These are phyloP conservation scores for Colletotrichum falcatum DNA, from an alignment of 2,329 filamentous ascomycete species.

Conservation along the genomic window DNA sequence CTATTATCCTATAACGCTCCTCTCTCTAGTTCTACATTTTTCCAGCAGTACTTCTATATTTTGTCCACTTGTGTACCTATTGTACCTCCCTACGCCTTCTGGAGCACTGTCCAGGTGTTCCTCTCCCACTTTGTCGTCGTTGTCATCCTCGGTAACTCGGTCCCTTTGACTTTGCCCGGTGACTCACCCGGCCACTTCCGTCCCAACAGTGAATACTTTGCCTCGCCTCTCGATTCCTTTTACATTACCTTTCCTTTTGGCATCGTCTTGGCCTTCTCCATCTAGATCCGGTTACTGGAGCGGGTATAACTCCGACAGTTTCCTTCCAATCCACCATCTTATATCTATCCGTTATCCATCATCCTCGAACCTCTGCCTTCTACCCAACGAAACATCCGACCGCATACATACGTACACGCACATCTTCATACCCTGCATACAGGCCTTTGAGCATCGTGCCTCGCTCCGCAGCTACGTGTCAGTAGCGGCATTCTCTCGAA, in stretches of 20 bases:
- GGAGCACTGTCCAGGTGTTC: not conserved
- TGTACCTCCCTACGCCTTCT: not conserved
- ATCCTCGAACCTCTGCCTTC: not conserved
- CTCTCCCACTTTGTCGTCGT: not conserved
- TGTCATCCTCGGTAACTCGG: conserved; percentile 4
- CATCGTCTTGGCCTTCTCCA: not conserved
- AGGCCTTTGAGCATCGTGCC: not conserved
- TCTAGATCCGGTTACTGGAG: conserved; percentile 5
- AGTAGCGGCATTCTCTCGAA: not conserved
- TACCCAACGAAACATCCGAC: not conserved
- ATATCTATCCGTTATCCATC: conserved; percentile 3
- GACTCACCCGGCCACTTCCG: conserved; percentile 37
- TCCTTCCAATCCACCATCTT: not conserved
- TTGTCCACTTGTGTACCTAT: not conserved
- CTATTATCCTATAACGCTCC: not conserved
- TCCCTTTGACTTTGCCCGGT: conserved; percentile 13
- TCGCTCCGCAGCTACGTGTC: not conserved
- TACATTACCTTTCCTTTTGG: not conserved
- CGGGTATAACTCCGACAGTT: conserved; percentile 18
- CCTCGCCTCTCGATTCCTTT: not conserved
- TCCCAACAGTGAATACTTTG: conserved; percentile 17
- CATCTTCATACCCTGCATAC: not conserved
- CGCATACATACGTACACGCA: not conserved
- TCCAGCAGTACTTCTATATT: not conserved
- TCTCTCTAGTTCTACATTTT: not conserved